These are phyloP conservation scores for Stipa capillata DNA, from an alignment of 176 grass and related monocot genomes.

Conservation along the genomic window DNA sequence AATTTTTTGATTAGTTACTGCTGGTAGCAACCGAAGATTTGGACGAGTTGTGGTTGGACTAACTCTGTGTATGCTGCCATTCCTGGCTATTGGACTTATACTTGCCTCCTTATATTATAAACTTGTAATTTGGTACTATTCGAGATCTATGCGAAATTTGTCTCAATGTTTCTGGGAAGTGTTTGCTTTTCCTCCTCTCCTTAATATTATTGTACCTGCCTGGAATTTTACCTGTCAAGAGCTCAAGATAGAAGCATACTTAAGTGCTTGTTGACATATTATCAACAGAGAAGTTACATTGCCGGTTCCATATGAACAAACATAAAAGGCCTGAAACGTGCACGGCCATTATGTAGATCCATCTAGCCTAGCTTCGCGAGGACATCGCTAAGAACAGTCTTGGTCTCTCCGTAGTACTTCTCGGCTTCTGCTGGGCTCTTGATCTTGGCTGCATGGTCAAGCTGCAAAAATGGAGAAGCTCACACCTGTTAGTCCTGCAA, in stretches of 20 bases:
- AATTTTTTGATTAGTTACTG: neutral
- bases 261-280: constrained; percentile 33
- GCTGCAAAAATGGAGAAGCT: constrained; percentile 31
- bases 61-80: neutral
- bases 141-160: neutral
- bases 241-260: constrained; percentile 3
- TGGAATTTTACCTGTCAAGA: neutral
- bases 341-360: constrained; percentile 10
- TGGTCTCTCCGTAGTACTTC: constrained; percentile 60
- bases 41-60: neutral
- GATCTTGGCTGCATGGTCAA: constrained; percentile 94
- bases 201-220: neutral
- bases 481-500: neutral
- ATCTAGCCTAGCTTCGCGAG: constrained; percentile 73
- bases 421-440: constrained; percentile 77
- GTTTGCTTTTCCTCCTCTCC: neutral
- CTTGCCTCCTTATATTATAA: neutral
- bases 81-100: neutral
- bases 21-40: neutral
- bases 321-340: constrained; percentile 26
- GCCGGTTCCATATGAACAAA: constrained; percentile 66
- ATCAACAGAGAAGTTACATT: constrained; percentile 42
- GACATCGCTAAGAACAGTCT: constrained; percentile 55
- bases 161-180: neutral
- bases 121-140: neutral